phyloP scores from a whole-genome alignment of 2,329 filamentous ascomycete species.

The Diaporthe longicolla region DNA sequence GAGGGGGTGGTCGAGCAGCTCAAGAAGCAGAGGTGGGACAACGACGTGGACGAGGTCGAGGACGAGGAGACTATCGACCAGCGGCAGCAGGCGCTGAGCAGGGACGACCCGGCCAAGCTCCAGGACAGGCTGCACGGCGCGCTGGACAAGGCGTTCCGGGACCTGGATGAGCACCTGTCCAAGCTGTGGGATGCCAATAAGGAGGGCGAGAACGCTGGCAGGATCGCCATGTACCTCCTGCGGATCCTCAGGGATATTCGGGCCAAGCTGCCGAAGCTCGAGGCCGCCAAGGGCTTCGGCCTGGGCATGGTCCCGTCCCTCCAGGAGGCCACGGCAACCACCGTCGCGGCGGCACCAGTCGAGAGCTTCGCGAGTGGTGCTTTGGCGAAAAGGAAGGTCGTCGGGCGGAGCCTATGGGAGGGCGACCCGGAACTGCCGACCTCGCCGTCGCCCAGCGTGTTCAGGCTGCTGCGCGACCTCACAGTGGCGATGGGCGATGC shows the following conservation, averaged over 20 bases:
- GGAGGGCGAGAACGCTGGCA: constrained; percentile 63
- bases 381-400: constrained; percentile 63
- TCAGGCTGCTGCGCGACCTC: constrained; percentile 78
- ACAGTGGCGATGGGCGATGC: constrained; percentile 76
- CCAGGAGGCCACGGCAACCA: constrained; percentile 71
- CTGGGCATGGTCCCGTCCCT: constrained; percentile 73
- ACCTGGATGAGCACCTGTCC: constrained; percentile 69
- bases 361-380: constrained; percentile 60
- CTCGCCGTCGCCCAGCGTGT: constrained; percentile 82
- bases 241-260: constrained; percentile 83
- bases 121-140: constrained; percentile 52
- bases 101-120: constrained; percentile 64
- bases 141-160: constrained; percentile 52
- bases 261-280: constrained; percentile 70
- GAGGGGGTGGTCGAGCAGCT: constrained; percentile 75
- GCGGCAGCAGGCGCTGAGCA: constrained; percentile 77
- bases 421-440: constrained; percentile 80
- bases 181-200: constrained; percentile 63
- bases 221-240: constrained; percentile 76
- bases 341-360: constrained; percentile 66
- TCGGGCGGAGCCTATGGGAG: constrained; percentile 83
- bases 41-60: constrained; percentile 80
- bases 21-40: constrained; percentile 79
- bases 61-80: constrained; percentile 79
- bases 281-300: constrained; percentile 69